Evolutionary conservation across 2,329 filamentous ascomycete species (phyloP).

Genomic region (Huntiella omanensis): DNA sequence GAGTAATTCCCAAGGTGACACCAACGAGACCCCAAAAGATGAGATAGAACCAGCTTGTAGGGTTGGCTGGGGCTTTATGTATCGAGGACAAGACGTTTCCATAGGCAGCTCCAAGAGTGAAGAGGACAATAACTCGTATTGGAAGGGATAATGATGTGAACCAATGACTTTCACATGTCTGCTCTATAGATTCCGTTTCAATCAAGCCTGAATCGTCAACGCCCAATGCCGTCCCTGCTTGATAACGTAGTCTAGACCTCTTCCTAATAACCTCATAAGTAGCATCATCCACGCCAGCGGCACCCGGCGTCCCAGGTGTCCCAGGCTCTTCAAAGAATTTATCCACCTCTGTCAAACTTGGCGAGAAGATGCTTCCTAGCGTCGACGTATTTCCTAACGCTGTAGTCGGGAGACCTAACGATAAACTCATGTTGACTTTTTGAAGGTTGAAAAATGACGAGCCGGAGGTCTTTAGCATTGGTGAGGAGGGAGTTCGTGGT

Average conservation of each 20-base stretch:
- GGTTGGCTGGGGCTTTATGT: not conserved
- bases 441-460: slow-evolving; percentile 39
- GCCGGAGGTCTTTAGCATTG: slow-evolving; percentile 13
- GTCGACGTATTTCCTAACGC: slow-evolving; percentile 50
- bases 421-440: slow-evolving; percentile 62
- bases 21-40: slow-evolving; percentile 67
- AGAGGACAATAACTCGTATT: slow-evolving; percentile 46
- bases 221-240: not conserved
- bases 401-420: not conserved
- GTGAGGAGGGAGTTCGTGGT: slow-evolving; percentile 18
- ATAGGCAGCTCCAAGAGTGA: slow-evolving; percentile 46
- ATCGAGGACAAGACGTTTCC: slow-evolving; percentile 6
- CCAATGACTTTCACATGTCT: not conserved
- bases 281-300: slow-evolving; percentile 27
- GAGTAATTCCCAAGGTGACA: slow-evolving; percentile 54
- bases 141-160: slow-evolving; percentile 28
- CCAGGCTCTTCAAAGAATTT: slow-evolving; percentile 31
- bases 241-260: slow-evolving; percentile 17
- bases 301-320: slow-evolving; percentile 64
- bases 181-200: no score
- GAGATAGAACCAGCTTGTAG: slow-evolving; percentile 45
- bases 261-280: slow-evolving; percentile 27
- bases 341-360: slow-evolving; percentile 35
- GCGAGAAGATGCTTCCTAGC: slow-evolving; percentile 77
- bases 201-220: slow-evolving; percentile 1